These are phyloP conservation scores for Pilobolus umbonatus DNA, from an alignment of 192 early-diverging fungal species.

Conservation along the genomic window DNA sequence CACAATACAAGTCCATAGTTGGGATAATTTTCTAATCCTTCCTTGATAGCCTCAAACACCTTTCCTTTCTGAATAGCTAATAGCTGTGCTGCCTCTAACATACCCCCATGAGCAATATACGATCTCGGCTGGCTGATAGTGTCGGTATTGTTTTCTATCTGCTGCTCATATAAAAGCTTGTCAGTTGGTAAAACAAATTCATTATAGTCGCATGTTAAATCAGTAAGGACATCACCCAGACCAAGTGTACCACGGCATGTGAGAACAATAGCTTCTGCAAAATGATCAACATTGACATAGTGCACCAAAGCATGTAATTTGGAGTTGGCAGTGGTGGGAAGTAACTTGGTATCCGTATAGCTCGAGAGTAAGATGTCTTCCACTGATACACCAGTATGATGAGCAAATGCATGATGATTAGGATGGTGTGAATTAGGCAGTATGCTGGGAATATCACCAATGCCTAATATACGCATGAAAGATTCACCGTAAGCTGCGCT, in stretches of 20 bases:
- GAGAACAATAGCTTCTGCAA: constrained; percentile 68
- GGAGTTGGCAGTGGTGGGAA: constrained; percentile 42
- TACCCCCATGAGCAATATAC: constrained; percentile 77
- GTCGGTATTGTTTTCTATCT: background rate
- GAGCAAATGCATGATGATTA: constrained; percentile 59
- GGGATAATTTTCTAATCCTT: constrained; percentile 66
- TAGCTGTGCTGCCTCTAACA: constrained; percentile 75
- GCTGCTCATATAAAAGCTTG: too few species aligned
- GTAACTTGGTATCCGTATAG: constrained; percentile 40
- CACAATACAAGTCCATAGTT: constrained; percentile 81
- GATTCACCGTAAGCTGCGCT: constrained; percentile 68
- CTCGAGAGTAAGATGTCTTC: constrained; percentile 71
- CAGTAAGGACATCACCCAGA: constrained; percentile 80
- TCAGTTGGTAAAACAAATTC: constrained; percentile 43
- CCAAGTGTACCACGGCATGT: constrained; percentile 87
- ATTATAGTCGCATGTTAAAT: constrained; percentile 76
- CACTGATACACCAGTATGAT: constrained; percentile 69
- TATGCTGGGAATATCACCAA: constrained; percentile 41
- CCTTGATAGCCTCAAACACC: constrained; percentile 64
- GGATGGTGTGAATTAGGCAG: constrained; percentile 28
- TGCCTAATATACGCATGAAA: constrained; percentile 70
- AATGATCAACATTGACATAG: constrained; percentile 83
- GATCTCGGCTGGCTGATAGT: constrained; percentile 20
- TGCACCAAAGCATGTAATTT: constrained; percentile 69
- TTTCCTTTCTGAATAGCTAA: constrained; percentile 61